These are phyloP conservation scores for Mycoemilia scoparia DNA, from an alignment of 192 early-diverging fungal genomes.

Conservation along the genomic window DNA sequence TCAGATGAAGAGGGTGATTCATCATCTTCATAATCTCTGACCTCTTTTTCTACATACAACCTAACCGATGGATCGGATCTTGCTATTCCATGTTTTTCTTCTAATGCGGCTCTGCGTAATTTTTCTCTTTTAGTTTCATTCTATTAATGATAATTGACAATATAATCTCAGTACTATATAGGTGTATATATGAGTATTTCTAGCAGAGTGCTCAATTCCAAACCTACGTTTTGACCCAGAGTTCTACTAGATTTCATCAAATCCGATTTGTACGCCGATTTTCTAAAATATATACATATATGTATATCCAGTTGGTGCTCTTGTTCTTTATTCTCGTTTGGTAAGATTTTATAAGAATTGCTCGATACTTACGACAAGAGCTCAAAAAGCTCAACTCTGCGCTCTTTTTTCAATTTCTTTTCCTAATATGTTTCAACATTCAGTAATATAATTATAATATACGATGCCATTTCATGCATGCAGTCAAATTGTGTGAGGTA, in stretches of 20 bases:
- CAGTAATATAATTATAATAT: not conserved
- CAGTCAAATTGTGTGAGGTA: constrained; percentile 1
- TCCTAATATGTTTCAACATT: constrained; percentile 14
- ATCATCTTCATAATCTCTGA: too few relatives aligned
- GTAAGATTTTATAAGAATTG: too few relatives aligned
- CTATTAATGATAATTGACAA: constrained; percentile 1
- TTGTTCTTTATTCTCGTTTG: too few relatives aligned
- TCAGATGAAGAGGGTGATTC: too few relatives aligned
- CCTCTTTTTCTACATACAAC: too few relatives aligned
- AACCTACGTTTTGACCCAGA: constrained; percentile 37
- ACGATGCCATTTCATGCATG: not conserved
- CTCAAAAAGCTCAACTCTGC: constrained; percentile 42
- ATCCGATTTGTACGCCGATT: constrained; percentile 48
- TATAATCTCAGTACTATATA: too few relatives aligned
- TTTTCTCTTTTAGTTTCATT: constrained; percentile 48
- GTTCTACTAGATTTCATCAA: constrained; percentile 49
- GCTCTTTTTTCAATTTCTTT: constrained; percentile 67
- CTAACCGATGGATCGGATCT: constrained; percentile 36
- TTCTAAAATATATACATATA: constrained; percentile 16
- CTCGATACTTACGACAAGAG: too few relatives aligned
- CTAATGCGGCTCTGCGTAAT: constrained; percentile 41
- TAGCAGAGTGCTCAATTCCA: too few relatives aligned
- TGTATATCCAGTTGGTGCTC: too few relatives aligned
- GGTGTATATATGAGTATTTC: too few relatives aligned
- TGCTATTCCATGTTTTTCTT: constrained; percentile 43